Base-by-base conservation (phyloP, 2,329 filamentous ascomycete genomes). In the Periconia sp. region DNA sequence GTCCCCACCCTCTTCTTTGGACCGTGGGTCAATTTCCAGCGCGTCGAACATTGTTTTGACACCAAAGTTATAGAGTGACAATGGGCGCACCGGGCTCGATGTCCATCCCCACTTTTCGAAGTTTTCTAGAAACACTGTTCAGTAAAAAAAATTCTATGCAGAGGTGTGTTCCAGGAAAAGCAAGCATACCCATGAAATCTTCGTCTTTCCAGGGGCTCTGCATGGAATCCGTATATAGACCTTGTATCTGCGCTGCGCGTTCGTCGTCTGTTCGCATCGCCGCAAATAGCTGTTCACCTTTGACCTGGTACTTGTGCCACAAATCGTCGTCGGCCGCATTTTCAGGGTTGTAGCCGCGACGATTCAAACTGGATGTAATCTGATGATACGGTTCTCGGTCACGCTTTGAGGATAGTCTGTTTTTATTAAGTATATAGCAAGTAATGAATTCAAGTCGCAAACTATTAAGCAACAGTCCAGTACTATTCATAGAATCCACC, bases 31-130 rank as follows among this genome's bases (percentile, higher is more conserved):
- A 0, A 66, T 48, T 2, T 49, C 51, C 2, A 66, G 47, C 0
- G 47, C 56, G 13, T 48, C 18, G 9, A 13, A 15, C 6, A 27
- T 11, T 23, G 33, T n/a, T 5, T 14, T 13, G 3, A 6, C 13
- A 3, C 5, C 5, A 11, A 37, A 37, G 33, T 11, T n/a, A 11
- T 3, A 37, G 33, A 37, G 6, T 11, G 15, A 5, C 11, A 14
- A 5, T n/a, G 11, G 33, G 33, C 13, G 11, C 10, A 37, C 33
- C 6, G 11, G 33, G 13, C 50, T 23, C 7, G 45, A 41, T 8
- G 42, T 50, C 59, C 62, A 66, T 27, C 61, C 55, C 62, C 62
- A 65, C 2, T 19, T 47, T 2, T 46, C 19, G 10, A 62, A 35
- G 11, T 56, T 53, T 11, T 41, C 52, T 50, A n/a, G 3, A 45